Evolutionary conservation across 768 basidiomycete species (phyloP).

Genomic region (Mycena rebaudengoi): DNA sequence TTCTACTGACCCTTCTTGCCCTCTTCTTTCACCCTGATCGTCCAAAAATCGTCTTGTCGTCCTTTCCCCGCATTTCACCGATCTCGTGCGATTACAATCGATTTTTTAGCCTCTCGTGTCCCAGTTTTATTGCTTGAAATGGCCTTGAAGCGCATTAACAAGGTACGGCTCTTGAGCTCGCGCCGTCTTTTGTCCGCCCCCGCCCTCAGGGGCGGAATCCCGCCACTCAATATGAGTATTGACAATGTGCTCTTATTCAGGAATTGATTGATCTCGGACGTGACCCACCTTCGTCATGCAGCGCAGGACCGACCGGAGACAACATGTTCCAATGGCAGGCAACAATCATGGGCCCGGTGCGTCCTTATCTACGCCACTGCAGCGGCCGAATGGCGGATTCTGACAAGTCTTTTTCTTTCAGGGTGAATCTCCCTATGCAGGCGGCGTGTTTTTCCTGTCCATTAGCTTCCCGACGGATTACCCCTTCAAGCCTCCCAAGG

Average conservation of each 20-base stretch:
- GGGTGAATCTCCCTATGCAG: constrained; percentile 98
- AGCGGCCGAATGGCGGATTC: constrained; percentile 33
- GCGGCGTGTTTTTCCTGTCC: constrained; percentile 98
- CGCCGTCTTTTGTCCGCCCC: constrained; percentile 11
- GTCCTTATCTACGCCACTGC: constrained; percentile 42
- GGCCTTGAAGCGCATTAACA: constrained; percentile 99
- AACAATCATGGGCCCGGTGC: constrained; percentile 98
- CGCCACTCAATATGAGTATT: not conserved
- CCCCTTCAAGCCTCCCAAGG: constrained; percentile 99
- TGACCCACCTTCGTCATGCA: constrained; percentile 99
- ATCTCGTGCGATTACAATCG: constrained; percentile 54
- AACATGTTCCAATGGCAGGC: constrained; percentile 99
- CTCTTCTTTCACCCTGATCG: constrained; percentile 32
- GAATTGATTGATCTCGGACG: constrained; percentile 99
- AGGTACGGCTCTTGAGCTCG: constrained; percentile 58
- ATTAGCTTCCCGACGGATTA: constrained; percentile 97
- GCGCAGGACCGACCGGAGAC: constrained; percentile 96
- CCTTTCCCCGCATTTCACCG: constrained; percentile 37
- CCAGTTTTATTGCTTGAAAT: constrained; percentile 53
- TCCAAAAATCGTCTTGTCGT: constrained; percentile 22
- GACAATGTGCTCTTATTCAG: constrained; percentile 50
- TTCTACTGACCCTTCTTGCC: constrained; percentile 41
- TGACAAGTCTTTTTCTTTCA: constrained; percentile 47
- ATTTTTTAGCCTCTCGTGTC: constrained; percentile 21
- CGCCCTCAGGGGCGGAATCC: constrained; percentile 32